Evolutionary conservation across 768 basidiomycete genomes (phyloP), one percentile per base, ranked within the genome.

Genomic region (Calocybe indica): DNA sequence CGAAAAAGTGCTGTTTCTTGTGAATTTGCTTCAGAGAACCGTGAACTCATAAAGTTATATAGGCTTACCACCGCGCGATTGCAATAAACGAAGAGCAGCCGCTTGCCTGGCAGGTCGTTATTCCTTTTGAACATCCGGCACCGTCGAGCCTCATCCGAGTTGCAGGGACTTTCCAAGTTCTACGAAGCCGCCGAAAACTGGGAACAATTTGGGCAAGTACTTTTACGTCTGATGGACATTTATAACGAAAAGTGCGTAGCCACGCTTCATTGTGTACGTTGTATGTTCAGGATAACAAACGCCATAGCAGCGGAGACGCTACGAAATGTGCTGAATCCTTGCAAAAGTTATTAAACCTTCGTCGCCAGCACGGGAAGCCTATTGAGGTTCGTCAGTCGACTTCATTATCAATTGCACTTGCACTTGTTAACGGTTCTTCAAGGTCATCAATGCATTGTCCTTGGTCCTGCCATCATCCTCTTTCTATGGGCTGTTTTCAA

Each of bases 31-130:
- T 4, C 2, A 22, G 22, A 22, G 22, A 22, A 22, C 22, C 22
- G 4, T 22, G 1, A 1, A 22, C 22, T 4, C 4, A 22, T 22
- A 22, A 1, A 22, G n/a, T n/a, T n/a, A 34, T 51, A 31, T 57
- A 94, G 91, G 75, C 77, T 28, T 97, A 95, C 62, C 75, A 73
- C 38, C 86, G 79, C 54, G 95, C 94, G 0, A 88, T 83, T 41
- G 69, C 74, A 32, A 52, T 78, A n/a, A 81, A 81, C 50, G 80
- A 85, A 9, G 74, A 77, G 2, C 85, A 89, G 57, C 66, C 75
- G 1, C 72, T 94, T 12, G 94, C 92, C 11, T 86, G 87, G 84
- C 92, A 94, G 83, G 92, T 85, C 50, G 31, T 72, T 59, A 7
- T 31, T 49, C 10, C 46, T 43, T 49, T 52, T 50, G 58, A 15